Conservation (phyloP, 345 rosid genomes). For the Brassica nigra region DNA sequence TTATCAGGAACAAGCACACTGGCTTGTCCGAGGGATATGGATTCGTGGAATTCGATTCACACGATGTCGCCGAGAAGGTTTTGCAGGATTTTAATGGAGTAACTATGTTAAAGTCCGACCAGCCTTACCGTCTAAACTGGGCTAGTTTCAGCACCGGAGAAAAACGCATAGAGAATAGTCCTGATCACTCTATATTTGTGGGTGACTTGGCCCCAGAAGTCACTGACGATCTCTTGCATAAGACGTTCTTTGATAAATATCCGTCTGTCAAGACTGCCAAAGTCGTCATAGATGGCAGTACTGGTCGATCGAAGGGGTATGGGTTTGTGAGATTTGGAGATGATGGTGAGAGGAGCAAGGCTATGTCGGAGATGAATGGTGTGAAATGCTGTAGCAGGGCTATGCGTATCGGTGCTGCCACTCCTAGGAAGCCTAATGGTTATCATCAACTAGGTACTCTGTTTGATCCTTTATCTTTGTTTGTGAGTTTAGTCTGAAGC, state of each 20-base stretch:
- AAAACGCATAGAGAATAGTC: constrained; percentile 78
- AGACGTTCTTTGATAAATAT: constrained; percentile 68
- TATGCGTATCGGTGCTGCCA: constrained; percentile 96
- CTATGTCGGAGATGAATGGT: constrained; percentile 96
- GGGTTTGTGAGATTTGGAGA: constrained; percentile 99
- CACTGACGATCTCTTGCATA: constrained; percentile 69
- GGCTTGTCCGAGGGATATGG: constrained; percentile 92
- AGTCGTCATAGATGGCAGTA: constrained; percentile 84
- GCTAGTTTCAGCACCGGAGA: constrained; percentile 92
- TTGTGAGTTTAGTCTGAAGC: background rate
- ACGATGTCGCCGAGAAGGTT: constrained; percentile 83
- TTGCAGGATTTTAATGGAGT: constrained; percentile 62
- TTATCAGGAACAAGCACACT: constrained; percentile 88
- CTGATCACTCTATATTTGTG: constrained; percentile 93
- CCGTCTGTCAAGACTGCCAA: constrained; percentile 94
- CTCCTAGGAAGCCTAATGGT: constrained; percentile 87
- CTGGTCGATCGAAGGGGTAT: constrained; percentile 92
- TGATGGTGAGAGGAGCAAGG: constrained; percentile 72
- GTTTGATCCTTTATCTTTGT: background rate
- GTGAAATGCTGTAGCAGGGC: constrained; percentile 88
- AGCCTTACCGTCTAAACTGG: constrained; percentile 93
- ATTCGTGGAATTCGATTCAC: constrained; percentile 84
- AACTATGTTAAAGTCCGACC: constrained; percentile 80
- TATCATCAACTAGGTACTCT: constrained; percentile 72
- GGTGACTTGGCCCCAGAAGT: constrained; percentile 97